Conservation (phyloP, 148 eudicot species). For the Selenicereus undatus region DNA sequence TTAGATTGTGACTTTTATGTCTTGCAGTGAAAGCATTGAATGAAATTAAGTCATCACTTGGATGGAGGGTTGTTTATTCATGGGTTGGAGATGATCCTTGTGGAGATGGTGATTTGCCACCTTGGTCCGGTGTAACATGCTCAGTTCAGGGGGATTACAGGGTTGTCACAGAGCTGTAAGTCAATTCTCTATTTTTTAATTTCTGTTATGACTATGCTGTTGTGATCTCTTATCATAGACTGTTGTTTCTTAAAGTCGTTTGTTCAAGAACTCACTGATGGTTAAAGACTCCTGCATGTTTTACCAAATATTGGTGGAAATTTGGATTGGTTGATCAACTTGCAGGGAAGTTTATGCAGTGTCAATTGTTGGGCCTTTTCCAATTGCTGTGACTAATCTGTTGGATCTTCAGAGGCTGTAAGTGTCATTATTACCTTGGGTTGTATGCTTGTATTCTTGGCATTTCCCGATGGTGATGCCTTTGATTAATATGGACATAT, state of each 20-base stretch:
- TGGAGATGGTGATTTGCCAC: slow-evolving; percentile 95
- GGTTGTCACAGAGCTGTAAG: slow-evolving; percentile 70
- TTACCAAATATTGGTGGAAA: not conserved
- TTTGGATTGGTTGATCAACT: slow-evolving; percentile 23
- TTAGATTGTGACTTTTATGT: not conserved
- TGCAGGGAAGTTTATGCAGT: slow-evolving; percentile 97
- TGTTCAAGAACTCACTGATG: not conserved
- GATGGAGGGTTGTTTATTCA: slow-evolving; percentile 98
- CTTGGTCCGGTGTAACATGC: slow-evolving; percentile 95
- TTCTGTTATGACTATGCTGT: not conserved
- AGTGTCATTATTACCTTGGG: slow-evolving; percentile 25
- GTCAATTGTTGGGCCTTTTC: slow-evolving; percentile 96
- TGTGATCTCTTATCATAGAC: not conserved
- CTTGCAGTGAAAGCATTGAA: slow-evolving; percentile 79
- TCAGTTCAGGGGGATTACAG: slow-evolving; percentile 61
- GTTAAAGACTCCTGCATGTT: not conserved
- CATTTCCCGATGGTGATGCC: not conserved
- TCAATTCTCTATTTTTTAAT: not conserved
- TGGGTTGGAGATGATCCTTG: slow-evolving; percentile 99
- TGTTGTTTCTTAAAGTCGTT: not conserved
- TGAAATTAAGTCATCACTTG: slow-evolving; percentile 94
- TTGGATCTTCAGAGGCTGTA: slow-evolving; percentile 96
- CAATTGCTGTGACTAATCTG: slow-evolving; percentile 92
- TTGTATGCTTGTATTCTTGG: slow-evolving; percentile 12
- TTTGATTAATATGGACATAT: slow-evolving; percentile 4